Evolutionary conservation across 345 rosid species (phyloP), one percentile per base, ranked within the genome.

Genomic region (Ceriops decandra): DNA sequence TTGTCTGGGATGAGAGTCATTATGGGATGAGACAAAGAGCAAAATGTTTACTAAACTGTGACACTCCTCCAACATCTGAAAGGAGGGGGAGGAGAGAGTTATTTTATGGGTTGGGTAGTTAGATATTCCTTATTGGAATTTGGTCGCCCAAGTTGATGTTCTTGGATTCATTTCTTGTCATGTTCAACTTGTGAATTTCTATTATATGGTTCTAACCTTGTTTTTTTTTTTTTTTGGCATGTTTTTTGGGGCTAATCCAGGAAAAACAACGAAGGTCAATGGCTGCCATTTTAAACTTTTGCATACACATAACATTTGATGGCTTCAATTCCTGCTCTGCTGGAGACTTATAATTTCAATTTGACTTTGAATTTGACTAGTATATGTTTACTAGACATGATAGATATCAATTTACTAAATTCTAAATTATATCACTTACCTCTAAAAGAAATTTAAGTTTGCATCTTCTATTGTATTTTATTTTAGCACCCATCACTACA

Each of bases 191-290:
- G 54, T 57, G 52, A 31, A 59, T 24, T 67, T 64, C 22, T 62
- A 57, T 26, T 59, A 31, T 31, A 19, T 59, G 64, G 24, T 73
- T 70, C 82, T 82, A 58, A 75, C 59, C 20, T 26, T 68, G 46
- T 68, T 46, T 2, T 35, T 35, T 70, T 74, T 74, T 78, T 69
- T 73, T 28, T 28, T 28, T 28, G 1, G 42, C 82, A 66, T 82
- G 74, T 62, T 22, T 27, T 1, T 46, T 63, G 77, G 76, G 24
- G 51, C 76, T 57, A 32, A 66, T 74, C 76, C 85, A 87, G 88
- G 92, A 46, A 87, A 84, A 72, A 85, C 92, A 72, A 64, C 90
- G 26, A 81, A 81, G 83, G 90, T 85, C 56, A 77, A 82, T 51
- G 32, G 33, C 19, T 68, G 64, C 32, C 5, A 46, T 15, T 58